Base-by-base conservation (phyloP, 768 basidiomycete species). In the Tylopilus intermedius region DNA sequence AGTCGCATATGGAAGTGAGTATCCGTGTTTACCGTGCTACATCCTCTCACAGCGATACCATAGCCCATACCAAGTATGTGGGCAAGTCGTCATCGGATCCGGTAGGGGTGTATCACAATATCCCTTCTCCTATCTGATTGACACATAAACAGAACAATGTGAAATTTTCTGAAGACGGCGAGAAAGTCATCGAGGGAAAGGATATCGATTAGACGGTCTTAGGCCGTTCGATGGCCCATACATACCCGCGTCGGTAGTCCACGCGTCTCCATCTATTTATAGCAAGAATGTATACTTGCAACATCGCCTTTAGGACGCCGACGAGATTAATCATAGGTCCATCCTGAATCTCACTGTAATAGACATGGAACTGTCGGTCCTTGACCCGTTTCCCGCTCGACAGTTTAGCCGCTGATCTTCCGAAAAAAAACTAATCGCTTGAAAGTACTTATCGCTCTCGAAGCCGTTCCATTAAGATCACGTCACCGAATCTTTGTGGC, bases 61-160 rank as follows among this genome's bases (percentile, higher is more conserved):
- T 53, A 92, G 90, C 84, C 54, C 90, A 92, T 61, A 93, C 90
- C 8, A 93, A 93, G 66, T 92, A 89, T 57, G 73, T 92, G 51
- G 89, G 88, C 13, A 88, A 79, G 64, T 88, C 86, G 9, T 65
- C 67, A 2, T 72, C 71, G 8, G 73, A 76, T 46, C 59, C 71
- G 55, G 78, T 79, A 52, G 67, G 51, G 13, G 39, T 14, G 22
- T 49, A 30, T 43, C 6, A 14, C 35, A 9, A 22, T 8, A n/a
- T 42, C 13, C 38, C 3, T 4, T 14, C 4, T 21, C 8, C 29
- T 10, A 3, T 9, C n/a, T 45, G 22, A 33, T 26, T 32, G 7
- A 58, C 26, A 24, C 2, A 9, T 41, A 2, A 5, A 26, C 58
- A 90, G 86, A 78, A 84, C 46, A 88, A 88, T 59, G 80, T 91